Conservation (phyloP, 805 yeast genomes). For the Teunomyces funiuensis region DNA sequence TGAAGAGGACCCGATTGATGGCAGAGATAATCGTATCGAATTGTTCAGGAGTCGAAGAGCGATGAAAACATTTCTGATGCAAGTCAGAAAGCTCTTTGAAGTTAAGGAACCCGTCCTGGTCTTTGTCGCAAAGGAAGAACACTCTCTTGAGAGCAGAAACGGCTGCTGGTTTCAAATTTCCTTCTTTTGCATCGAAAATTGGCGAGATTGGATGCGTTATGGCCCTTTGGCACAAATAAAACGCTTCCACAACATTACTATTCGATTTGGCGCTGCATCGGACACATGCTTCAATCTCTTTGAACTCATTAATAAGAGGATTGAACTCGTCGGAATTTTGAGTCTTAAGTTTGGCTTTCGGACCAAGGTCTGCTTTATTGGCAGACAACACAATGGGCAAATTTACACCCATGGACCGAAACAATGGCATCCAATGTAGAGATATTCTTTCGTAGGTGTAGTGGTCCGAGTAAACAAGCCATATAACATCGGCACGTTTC, state of each 20-base stretch:
- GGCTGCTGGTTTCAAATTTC: slow-evolving; percentile 75
- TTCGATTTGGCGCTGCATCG: slow-evolving; percentile 84
- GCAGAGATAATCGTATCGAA: slow-evolving; percentile 39
- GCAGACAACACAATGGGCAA: slow-evolving; percentile 90
- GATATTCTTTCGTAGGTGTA: slow-evolving; percentile 92
- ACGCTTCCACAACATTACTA: slow-evolving; percentile 85
- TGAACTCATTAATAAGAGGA: slow-evolving; percentile 84
- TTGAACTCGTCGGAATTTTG: slow-evolving; percentile 73
- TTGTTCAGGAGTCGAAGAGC: slow-evolving; percentile 34
- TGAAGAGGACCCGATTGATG: slow-evolving; percentile 31
- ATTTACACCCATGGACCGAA: slow-evolving; percentile 90
- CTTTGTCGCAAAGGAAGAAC: slow-evolving; percentile 81
- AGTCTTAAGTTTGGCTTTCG: slow-evolving; percentile 43
- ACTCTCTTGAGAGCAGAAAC: slow-evolving; percentile 74
- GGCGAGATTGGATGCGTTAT: slow-evolving; percentile 94
- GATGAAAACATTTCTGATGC: slow-evolving; percentile 74
- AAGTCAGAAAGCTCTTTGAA: slow-evolving; percentile 68
- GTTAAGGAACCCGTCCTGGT: slow-evolving; percentile 82
- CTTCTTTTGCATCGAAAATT: slow-evolving; percentile 86
- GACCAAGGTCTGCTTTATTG: slow-evolving; percentile 63
- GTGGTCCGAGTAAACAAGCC: slow-evolving; percentile 93
- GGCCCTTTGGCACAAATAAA: slow-evolving; percentile 90
- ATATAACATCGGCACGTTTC: slow-evolving; percentile 82
- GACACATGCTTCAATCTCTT: slow-evolving; percentile 91
- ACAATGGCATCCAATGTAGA: slow-evolving; percentile 90